A percentile compares a stretch with the other conserved stretches of the same genome.
phyloP scores from a whole-genome alignment of 73 alveolate species.

The Tetrahymena borealis region DNA sequence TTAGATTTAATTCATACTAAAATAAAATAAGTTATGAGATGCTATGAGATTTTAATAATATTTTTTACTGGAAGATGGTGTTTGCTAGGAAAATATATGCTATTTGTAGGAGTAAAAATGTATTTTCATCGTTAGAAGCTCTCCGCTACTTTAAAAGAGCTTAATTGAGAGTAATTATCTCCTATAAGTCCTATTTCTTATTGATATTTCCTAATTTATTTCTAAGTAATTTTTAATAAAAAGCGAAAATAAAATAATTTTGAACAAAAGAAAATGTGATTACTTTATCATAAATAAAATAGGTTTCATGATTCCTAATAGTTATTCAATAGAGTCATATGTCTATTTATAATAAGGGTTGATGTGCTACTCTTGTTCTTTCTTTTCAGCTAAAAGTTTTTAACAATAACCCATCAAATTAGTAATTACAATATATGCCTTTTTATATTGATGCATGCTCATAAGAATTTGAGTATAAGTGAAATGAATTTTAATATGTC shows the following conservation, averaged over 20 bases:
- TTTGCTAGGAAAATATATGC: no score
- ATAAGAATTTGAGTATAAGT: neutral
- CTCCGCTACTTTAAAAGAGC: no score
- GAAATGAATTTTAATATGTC: neutral
- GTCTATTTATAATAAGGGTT: neutral
- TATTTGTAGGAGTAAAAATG: no score
- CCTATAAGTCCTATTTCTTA: no score
- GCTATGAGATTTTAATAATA: neutral
- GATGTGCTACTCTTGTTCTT: neutral
- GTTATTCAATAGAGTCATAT: neutral
- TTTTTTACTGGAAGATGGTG: neutral
- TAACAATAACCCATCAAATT: neutral
- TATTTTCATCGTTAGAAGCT: no score
- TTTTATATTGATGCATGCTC: neutral
- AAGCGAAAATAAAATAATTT: no score
- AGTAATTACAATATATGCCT: neutral
- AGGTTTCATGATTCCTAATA: neutral
- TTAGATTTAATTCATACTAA: neutral
- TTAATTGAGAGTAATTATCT: no score
- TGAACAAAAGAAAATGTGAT: neutral
- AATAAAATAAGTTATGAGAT: neutral
- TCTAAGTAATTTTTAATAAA: no score
- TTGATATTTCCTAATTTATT: no score
- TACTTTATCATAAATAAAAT: neutral
- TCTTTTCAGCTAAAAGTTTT: neutral